These are phyloP conservation scores for Pseudocercospora fijiensis DNA, from an alignment of 2,329 filamentous ascomycete species.

Conservation along the genomic window DNA sequence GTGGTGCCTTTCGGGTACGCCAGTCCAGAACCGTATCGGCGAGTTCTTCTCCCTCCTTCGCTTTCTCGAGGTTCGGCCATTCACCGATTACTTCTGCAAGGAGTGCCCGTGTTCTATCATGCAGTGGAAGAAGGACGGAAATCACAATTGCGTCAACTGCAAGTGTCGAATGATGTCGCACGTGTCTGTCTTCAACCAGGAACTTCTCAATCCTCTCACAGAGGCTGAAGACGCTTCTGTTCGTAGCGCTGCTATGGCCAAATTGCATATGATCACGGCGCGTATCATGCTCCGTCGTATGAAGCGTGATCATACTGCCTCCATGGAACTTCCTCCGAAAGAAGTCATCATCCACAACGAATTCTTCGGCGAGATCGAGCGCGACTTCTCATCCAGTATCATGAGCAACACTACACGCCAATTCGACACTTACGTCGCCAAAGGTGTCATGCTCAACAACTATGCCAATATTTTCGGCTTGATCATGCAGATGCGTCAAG, in stretches of 20 bases:
- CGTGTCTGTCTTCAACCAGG: constrained; percentile 88
- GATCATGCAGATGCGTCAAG: constrained; percentile 99
- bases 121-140: constrained; percentile 76
- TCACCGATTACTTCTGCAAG: constrained; percentile 93
- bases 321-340: constrained; percentile 96
- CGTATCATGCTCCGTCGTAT: constrained; percentile 93
- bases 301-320: constrained; percentile 88
- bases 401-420: constrained; percentile 87
- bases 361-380: constrained; percentile 95
- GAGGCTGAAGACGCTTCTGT: constrained; percentile 48
- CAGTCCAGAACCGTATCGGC: constrained; percentile 66
- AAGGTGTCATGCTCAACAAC: constrained; percentile 89
- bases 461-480: constrained; percentile 99
- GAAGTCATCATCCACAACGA: constrained; percentile 89
- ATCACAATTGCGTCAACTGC: constrained; percentile 70
- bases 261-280: constrained; percentile 83
- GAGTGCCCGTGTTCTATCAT: constrained; percentile 75
- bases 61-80: constrained; percentile 84
- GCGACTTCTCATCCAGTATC: constrained; percentile 91
- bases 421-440: constrained; percentile 93
- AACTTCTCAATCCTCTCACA: constrained; percentile 77
- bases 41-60: constrained; percentile 60
- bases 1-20: constrained; percentile 94
- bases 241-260: constrained; percentile 70
- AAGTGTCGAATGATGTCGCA: constrained; percentile 64